Base-by-base conservation (phyloP, 495 filamentous ascomycete genomes). In the Neurospora sp. region DNA sequence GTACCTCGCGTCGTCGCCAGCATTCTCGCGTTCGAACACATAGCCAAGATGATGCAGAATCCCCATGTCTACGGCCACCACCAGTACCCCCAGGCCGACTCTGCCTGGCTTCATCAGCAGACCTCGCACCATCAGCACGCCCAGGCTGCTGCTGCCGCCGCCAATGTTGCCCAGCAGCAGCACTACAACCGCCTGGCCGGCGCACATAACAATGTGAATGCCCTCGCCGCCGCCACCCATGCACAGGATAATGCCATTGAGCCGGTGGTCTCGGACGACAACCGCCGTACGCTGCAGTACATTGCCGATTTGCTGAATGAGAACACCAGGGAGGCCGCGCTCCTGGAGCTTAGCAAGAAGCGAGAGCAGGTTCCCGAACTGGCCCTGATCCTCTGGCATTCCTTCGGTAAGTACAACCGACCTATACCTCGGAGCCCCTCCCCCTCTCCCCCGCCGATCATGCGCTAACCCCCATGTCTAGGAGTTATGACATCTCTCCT, bases 271-370 rank as follows among this genome's bases (percentile, higher is more conserved):
- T 92, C 91, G 59, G 96, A 98, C 78, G 96, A 99, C 78, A 97
- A 97, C 80, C 88, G 93, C 77, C 89, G 95, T 71, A 94, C 97
- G 19, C 88, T 98, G 77, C 90, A 90, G 75, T 98, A 94, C 89
- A 95, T 98, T 74, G 91, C 94, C 59, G 95, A 99, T 79, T 85
- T 98, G 62, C 87, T 98, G 77, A 95, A 94, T 78, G 92, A 93
- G 69, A 89, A 88, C 70, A 93, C 93, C 21, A 87, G 96, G 71
- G 96, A 99, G 83, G 90, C 92, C 1, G 96, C 96, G 69, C 87
- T 99, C 21, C 89, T 99, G 80, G 96, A 99, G 82, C 86, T 99
- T 59, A 98, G 95, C 85, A 99, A 99, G 86, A 99, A 99, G 86
- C 86, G 96, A 59, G 96, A 99, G 81, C 96, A 98, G 81, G 96